Conservation (phyloP, 306 rosid species). For the Heteromeles arbutifolia region DNA sequence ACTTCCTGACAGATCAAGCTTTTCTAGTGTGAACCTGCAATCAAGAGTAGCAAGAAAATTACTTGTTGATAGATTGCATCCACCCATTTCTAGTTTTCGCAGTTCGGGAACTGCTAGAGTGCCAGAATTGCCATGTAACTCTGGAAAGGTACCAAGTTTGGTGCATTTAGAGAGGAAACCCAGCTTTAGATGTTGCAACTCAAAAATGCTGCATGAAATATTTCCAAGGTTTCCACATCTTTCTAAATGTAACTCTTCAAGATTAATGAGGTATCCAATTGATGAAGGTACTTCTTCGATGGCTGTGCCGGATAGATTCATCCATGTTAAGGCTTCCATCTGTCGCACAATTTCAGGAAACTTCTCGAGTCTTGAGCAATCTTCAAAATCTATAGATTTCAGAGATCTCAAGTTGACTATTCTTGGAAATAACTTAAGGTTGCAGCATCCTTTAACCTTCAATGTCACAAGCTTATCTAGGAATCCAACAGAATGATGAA, state of each 20-base stretch:
- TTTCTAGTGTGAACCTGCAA: background rate
- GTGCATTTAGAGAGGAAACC: no score
- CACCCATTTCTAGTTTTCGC: no score
- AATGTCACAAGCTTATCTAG: background rate
- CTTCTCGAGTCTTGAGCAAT: background rate
- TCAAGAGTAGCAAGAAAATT: background rate
- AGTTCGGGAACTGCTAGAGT: background rate
- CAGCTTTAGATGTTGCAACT: background rate
- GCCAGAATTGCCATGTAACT: no score
- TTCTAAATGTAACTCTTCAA: background rate
- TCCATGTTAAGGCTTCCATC: background rate
- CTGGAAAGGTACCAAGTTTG: background rate
- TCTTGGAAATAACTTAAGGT: background rate
- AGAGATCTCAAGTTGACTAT: background rate
- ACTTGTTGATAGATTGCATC: background rate
- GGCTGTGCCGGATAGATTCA: background rate
- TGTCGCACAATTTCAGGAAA: constrained; percentile 1
- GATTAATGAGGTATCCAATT: background rate
- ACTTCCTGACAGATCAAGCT: background rate
- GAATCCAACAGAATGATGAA: background rate
- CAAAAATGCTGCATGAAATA: background rate
- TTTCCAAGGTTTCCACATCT: background rate
- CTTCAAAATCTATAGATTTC: background rate
- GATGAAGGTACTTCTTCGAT: background rate
- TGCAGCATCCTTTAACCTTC: background rate